Conservation (phyloP, 257 asterid genomes). For the Nicotiana tabacum region DNA sequence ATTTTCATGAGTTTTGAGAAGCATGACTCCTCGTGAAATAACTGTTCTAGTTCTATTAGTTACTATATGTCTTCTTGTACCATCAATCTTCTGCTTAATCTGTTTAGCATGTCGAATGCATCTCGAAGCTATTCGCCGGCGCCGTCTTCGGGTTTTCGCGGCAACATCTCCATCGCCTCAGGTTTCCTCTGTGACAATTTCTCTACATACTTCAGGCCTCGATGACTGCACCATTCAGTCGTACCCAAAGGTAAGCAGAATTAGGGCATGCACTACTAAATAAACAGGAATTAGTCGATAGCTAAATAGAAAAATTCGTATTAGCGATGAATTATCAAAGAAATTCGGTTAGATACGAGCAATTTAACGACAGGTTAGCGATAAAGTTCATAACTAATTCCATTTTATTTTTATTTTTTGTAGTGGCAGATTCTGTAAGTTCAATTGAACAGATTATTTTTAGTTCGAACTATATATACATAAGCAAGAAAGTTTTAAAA, state of each 20-base stretch:
- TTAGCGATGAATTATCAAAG: too few relatives aligned
- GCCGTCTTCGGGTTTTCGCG: background rate
- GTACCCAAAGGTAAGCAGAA: constrained; percentile 13
- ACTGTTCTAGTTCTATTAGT: background rate
- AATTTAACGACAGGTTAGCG: too few relatives aligned
- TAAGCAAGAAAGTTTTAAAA: background rate
- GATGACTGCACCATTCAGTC: constrained; percentile 20
- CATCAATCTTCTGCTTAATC: background rate
- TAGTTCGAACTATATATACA: background rate
- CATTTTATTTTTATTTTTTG: too few relatives aligned
- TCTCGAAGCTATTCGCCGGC: background rate
- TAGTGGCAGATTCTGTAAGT: background rate
- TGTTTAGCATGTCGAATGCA: background rate
- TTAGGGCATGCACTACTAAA: too few relatives aligned
- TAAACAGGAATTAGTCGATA: too few relatives aligned
- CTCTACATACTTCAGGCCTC: constrained; percentile 1
- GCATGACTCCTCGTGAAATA: background rate
- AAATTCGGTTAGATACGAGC: too few relatives aligned
- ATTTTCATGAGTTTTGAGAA: background rate
- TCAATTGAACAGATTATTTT: background rate
- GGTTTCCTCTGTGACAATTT: background rate
- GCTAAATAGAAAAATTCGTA: too few relatives aligned
- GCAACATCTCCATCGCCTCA: background rate
- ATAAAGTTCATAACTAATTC: too few relatives aligned
- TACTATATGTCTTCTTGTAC: background rate